phyloP scores from a whole-genome alignment of 2,329 filamentous ascomycete genomes.

The Diplodia scrobiculata region DNA sequence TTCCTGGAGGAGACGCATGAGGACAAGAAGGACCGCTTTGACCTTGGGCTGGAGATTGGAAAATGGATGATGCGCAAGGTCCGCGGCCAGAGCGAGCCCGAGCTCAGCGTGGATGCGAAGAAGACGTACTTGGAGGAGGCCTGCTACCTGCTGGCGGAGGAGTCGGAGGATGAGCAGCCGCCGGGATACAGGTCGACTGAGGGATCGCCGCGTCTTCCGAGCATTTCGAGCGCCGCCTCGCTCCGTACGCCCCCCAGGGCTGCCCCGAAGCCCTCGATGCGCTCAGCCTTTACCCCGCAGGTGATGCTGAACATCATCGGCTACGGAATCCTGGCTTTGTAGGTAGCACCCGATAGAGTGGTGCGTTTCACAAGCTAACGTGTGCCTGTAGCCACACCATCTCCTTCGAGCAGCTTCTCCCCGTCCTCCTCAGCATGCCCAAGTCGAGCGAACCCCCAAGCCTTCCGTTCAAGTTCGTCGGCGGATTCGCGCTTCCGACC shows the following conservation, averaged over 20 bases:
- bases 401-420: conserved; percentile 90
- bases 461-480: conserved; percentile 85
- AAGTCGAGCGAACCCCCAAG: conserved; percentile 53
- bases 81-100: conserved; percentile 34
- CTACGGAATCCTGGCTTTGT: conserved; percentile 94
- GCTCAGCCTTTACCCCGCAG: conserved; percentile 76
- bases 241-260: conserved; percentile 22
- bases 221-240: conserved; percentile 37
- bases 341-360: conserved; percentile 51
- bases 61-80: conserved; percentile 61
- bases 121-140: conserved; percentile 58
- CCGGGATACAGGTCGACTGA: conserved; percentile 68
- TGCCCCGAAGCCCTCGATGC: conserved; percentile 36
- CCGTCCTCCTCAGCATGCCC: conserved; percentile 81
- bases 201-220: conserved; percentile 55
- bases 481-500: conserved; percentile 80
- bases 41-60: conserved; percentile 76
- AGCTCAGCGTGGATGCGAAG: conserved; percentile 45
- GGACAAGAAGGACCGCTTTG: conserved; percentile 73
- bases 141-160: conserved; percentile 63
- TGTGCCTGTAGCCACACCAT: conserved; percentile 78
- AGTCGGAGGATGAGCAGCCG: conserved; percentile 59
- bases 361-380: conserved; percentile 33
- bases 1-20: conserved; percentile 95
- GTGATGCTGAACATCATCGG: conserved; percentile 85